A percentile compares a stretch with the other conserved stretches of the same genome.
These are phyloP conservation scores for Exidia glandulosa DNA, from an alignment of 768 basidiomycete genomes.

Conservation along the genomic window DNA sequence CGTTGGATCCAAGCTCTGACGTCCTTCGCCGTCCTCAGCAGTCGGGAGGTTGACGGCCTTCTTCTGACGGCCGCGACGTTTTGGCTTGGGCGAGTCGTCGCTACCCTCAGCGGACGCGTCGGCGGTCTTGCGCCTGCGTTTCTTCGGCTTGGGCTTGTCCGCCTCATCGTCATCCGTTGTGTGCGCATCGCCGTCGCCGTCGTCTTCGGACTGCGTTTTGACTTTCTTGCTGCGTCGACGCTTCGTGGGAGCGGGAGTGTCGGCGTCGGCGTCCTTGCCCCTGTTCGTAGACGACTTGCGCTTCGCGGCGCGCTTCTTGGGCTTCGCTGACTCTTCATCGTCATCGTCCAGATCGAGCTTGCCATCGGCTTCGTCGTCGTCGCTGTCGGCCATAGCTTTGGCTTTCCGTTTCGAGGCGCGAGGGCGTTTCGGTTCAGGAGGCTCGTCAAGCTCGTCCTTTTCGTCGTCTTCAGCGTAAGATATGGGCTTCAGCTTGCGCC, in stretches of 20 bases:
- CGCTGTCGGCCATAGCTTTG: neutral
- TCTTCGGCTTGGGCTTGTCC: neutral
- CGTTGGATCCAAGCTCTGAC: conserved; percentile 75
- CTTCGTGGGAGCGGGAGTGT: no score
- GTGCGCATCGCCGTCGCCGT: neutral
- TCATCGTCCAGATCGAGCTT: neutral
- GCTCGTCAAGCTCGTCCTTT: neutral
- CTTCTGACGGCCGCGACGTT: neutral
- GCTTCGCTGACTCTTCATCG: neutral
- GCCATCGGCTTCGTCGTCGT: neutral
- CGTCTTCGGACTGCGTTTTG: neutral
- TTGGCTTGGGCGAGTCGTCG: neutral
- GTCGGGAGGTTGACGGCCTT: neutral
- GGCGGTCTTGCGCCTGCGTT: neutral
- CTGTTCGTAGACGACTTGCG: neutral
- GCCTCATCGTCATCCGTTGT: neutral
- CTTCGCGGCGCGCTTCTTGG: neutral
- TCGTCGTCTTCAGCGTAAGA: neutral
- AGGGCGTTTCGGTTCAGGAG: neutral
- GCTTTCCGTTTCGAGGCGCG: neutral
- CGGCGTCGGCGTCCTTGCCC: neutral
- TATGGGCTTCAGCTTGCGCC: neutral
- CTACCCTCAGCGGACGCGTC: neutral
- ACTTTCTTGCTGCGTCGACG: no score
- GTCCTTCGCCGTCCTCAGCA: conserved; percentile 40